A percentile compares a stretch with the other conserved stretches of the same genome.
phyloP scores from a whole-genome alignment of 208 protist species.

The Leishmania amazonensis region DNA sequence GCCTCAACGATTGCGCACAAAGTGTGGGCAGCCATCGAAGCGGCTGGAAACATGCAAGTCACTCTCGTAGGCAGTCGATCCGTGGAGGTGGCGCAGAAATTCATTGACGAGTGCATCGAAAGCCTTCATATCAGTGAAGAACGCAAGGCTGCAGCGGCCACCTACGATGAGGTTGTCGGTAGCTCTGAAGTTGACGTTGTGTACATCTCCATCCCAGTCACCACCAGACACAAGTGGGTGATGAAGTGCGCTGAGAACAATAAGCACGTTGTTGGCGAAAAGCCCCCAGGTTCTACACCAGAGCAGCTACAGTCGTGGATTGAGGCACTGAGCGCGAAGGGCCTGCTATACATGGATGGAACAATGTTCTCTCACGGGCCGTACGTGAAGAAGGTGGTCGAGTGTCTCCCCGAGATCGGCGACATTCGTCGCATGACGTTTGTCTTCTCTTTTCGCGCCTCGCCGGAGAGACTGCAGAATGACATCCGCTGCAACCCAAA shows the following conservation, averaged over 20 bases:
- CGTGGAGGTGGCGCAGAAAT: slow-evolving; percentile 14
- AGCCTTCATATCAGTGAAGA: slow-evolving; percentile 33
- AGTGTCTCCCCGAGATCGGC: slow-evolving; percentile 23
- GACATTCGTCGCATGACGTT: slow-evolving; percentile 40
- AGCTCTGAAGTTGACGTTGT: slow-evolving; percentile 39
- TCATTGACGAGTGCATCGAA: slow-evolving; percentile 26
- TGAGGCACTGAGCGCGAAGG: slow-evolving; percentile 36
- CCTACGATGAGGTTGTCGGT: slow-evolving; percentile 27
- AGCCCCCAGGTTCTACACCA: slow-evolving; percentile 34
- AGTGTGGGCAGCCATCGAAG: slow-evolving; percentile 39
- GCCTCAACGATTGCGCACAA: slow-evolving; percentile 46
- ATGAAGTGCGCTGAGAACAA: slow-evolving; percentile 44
- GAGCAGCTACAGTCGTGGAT: slow-evolving; percentile 58
- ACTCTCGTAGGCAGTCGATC: slow-evolving; percentile 38
- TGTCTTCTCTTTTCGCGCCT: slow-evolving; percentile 33
- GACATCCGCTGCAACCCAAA: slow-evolving; percentile 50
- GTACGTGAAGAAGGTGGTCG: slow-evolving; percentile 32
- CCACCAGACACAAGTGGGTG: slow-evolving; percentile 44
- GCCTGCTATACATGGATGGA: slow-evolving; percentile 72
- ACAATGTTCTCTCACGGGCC: slow-evolving; percentile 61
- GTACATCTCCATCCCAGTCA: slow-evolving; percentile 51
- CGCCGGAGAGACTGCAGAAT: slow-evolving; percentile 21
- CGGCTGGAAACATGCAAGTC: slow-evolving; percentile 39
- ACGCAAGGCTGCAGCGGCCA: slow-evolving; percentile 22
- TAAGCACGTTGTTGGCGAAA: slow-evolving; percentile 72